A percentile compares a stretch with the other conserved stretches of the same genome.
phyloP scores from a whole-genome alignment of 495 filamentous ascomycete species.

The Aspergillus sclerotioniger region DNA sequence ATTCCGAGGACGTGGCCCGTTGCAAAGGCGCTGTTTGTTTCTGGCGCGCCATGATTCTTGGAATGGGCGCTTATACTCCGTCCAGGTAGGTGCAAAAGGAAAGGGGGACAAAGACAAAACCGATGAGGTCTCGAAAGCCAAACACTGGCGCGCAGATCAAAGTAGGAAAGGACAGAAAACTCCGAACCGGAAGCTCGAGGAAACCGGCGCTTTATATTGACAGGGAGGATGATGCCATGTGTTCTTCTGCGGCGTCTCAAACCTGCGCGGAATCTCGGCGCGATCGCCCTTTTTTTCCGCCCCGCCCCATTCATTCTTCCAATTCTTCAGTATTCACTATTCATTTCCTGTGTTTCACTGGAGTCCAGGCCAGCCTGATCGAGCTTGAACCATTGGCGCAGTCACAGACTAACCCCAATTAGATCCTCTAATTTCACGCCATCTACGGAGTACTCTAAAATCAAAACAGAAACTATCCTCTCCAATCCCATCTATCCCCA shows the following conservation, averaged over 20 bases:
- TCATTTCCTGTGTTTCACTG: too few relatives aligned
- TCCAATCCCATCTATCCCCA: not conserved
- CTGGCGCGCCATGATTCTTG: constrained; percentile 60
- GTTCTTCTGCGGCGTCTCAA: constrained; percentile 36
- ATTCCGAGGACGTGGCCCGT: constrained; percentile 64
- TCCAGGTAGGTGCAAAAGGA: not conserved
- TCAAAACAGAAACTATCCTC: not conserved
- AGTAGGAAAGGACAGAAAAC: not conserved
- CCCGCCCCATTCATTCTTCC: constrained; percentile 5
- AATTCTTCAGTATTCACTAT: not conserved
- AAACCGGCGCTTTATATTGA: constrained; percentile 7
- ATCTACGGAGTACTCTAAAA: not conserved
- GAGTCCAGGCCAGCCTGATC: too few relatives aligned
- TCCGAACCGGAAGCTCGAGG: constrained; percentile 3
- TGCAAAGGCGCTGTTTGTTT: constrained; percentile 68
- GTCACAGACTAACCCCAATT: not conserved
- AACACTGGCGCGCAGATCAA: not conserved
- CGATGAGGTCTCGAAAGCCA: too few relatives aligned
- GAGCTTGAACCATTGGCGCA: not conserved
- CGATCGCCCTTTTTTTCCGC: constrained; percentile 12
- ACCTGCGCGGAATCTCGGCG: constrained; percentile 16
- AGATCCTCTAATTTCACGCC: not conserved
- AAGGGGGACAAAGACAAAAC: not conserved
- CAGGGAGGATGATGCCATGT: constrained; percentile 39
- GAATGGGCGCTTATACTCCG: not conserved